Conservation (phyloP, 768 basidiomycete species). For the Piloderma croceum region DNA sequence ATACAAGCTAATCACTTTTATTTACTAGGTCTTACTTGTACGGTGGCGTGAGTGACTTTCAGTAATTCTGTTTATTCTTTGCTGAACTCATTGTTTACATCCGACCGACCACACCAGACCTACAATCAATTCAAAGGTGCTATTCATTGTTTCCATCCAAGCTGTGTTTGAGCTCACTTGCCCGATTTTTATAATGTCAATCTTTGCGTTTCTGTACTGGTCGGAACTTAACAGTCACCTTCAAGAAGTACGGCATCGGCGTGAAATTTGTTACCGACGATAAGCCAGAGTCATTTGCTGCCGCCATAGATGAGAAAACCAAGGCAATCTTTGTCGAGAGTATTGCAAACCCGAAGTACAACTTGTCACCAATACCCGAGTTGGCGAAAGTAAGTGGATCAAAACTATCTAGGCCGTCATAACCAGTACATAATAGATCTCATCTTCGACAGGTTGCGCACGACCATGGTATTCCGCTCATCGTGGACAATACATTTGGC, state of each 20-base stretch:
- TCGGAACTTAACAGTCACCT: conserved; percentile 34
- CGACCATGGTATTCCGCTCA: conserved; percentile 50
- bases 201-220: neutral
- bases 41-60: conserved; percentile 43
- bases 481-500: conserved; percentile 64
- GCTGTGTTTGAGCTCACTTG: neutral
- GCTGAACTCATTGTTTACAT: neutral
- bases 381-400: conserved; percentile 41
- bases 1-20: neutral
- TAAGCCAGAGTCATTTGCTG: conserved; percentile 41
- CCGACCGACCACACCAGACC: too few species aligned
- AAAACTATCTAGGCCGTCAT: too few species aligned
- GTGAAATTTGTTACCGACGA: conserved; percentile 48
- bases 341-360: conserved; percentile 59
- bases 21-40: conserved; percentile 45
- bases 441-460: conserved; percentile 46
- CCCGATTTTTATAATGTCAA: too few species aligned
- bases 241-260: conserved; percentile 50
- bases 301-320: conserved; percentile 56
- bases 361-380: conserved; percentile 49
- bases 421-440: neutral
- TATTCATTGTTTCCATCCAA: neutral
- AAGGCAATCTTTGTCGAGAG: conserved; percentile 55
- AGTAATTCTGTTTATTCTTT: neutral
- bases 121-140: conserved; percentile 62